Base-by-base conservation (phyloP, 2,329 filamentous ascomycete genomes). In the Epichloe glyceriae region DNA sequence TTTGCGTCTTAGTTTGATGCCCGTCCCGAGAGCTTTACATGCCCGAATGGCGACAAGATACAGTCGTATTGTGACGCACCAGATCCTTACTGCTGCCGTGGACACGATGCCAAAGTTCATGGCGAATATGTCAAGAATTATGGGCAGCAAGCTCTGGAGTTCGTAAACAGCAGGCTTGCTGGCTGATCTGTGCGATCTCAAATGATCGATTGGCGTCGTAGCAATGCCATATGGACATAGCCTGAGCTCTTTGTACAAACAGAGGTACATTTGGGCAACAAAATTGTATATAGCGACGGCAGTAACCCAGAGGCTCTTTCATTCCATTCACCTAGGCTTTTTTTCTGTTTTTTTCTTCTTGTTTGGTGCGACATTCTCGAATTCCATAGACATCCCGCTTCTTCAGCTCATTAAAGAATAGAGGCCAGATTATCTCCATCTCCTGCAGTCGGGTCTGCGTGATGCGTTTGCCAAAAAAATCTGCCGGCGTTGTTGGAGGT, bases 51-150 rank as follows among this genome's bases (percentile, higher is more conserved):
- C 7, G 60, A 56, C 60, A 79, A 77, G 58, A 77, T 84, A 57
- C 69, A 82, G 66, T 79, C 77, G 4, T 85, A 84, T 70, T 85
- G 82, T 62, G 81, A 85, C 57, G 67, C 73, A 4, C 60, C 74
- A 3, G 81, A 85, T 55, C 80, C 80, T 0, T 84, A 81, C 67
- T 85, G 82, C 72, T 85, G 79, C 65, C 80, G 75, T 41, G 82
- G 81, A 8, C 7, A 20, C 10, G 37, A 46, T 19, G 7, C 7
- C 7, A 8, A 4, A 20, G 15, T 10, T 17, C 49, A 50, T 14
- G 19, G 7, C 1, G 6, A 4, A 10, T 50, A 50, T 14, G 49
- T 50, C 20, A 15, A 2, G 1, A 40, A 3, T 0, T 46, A 50
- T 14, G 37, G 26, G 4, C 11, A 26, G 11, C 2, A 17, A 11